Percentiles rank a stretch among this genome's conserved stretches.
Evolutionary conservation across 441 rosid genomes (phyloP).

Genomic region (Gossypium davidsonii): DNA sequence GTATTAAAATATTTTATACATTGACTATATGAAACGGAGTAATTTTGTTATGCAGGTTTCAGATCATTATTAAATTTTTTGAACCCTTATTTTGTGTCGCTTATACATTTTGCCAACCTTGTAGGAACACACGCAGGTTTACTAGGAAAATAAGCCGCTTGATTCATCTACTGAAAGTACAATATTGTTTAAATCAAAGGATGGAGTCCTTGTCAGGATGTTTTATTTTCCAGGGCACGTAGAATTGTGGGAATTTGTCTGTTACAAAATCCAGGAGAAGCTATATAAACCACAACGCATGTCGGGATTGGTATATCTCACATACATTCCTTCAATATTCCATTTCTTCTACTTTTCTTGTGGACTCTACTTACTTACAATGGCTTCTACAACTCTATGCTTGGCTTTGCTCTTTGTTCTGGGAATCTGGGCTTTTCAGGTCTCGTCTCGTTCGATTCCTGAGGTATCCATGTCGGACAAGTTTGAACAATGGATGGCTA

Average conservation of each 20-base stretch:
- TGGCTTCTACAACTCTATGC: neutral
- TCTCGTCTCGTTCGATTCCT: constrained; percentile 10
- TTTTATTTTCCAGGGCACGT: constrained; percentile 11
- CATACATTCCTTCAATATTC: neutral
- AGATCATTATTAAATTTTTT: too few relatives aligned
- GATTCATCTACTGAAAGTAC: too few relatives aligned
- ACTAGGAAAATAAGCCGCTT: too few relatives aligned
- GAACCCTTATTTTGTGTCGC: too few relatives aligned
- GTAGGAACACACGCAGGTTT: too few relatives aligned
- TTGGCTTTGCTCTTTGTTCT: constrained; percentile 1
- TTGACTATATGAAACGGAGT: too few relatives aligned
- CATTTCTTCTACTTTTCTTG: neutral
- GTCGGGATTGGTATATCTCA: neutral
- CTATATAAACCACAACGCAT: constrained; percentile 1
- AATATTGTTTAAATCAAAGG: neutral
- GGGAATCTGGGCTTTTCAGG: constrained; percentile 8
- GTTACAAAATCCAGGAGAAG: neutral
- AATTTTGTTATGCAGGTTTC: too few relatives aligned
- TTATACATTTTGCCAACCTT: too few relatives aligned
- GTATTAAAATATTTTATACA: too few relatives aligned
- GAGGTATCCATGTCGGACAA: constrained; percentile 16
- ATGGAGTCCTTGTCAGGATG: constrained; percentile 7
- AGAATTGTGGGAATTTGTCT: neutral
- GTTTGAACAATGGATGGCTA: constrained; percentile 15
- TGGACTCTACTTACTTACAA: neutral